phyloP scores from a whole-genome alignment of 2,329 filamentous ascomycete genomes.

The Sarocladium oryzae region DNA sequence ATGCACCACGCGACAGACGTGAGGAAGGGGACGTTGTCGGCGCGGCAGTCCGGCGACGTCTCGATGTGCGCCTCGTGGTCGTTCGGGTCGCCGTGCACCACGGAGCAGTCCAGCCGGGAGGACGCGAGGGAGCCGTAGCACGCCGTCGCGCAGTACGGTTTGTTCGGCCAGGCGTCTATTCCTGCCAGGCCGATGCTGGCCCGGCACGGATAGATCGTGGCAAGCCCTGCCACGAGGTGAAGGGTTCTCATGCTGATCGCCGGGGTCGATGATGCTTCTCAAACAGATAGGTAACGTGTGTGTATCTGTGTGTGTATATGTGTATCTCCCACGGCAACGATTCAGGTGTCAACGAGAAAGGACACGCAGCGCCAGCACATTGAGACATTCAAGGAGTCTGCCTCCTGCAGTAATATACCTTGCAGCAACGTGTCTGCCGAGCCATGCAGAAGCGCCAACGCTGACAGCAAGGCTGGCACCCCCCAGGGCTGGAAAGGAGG shows the following conservation, averaged over 20 bases:
- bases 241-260: neutral
- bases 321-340: too few species aligned
- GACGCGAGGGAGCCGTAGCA: neutral
- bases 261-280: too few species aligned
- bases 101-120: neutral
- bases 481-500: neutral
- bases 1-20: constrained; percentile 12
- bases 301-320: too few species aligned
- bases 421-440: neutral
- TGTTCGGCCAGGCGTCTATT: neutral
- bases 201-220: neutral
- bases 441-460: neutral
- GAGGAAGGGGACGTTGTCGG: constrained; percentile 8
- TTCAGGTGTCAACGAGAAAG: too few species aligned
- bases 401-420: neutral
- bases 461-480: neutral
- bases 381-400: too few species aligned
- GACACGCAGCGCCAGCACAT: too few species aligned
- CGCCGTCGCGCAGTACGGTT: neutral
- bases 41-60: constrained; percentile 10
- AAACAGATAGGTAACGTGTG: too few species aligned
- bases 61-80: neutral
- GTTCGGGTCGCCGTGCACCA: neutral
- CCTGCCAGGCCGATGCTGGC: neutral
- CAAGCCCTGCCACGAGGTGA: neutral